Evolutionary conservation across 768 basidiomycete species (phyloP).

Genomic region (Hysterangium stoloniferum): DNA sequence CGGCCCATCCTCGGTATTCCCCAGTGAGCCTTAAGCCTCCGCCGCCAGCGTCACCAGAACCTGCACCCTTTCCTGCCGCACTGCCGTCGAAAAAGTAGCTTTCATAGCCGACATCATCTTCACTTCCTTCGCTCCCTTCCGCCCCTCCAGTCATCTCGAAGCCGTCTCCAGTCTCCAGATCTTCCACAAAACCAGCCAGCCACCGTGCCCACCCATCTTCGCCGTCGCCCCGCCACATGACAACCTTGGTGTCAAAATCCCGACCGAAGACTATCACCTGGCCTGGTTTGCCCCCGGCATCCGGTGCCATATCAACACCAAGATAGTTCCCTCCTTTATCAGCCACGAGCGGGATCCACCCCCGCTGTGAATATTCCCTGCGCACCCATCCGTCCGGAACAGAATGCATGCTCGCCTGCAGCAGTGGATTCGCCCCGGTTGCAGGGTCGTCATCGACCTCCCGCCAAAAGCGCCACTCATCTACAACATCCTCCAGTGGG

Average conservation of each 20-base stretch:
- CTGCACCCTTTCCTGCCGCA: conserved; percentile 71
- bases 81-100: conserved; percentile 80
- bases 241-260: conserved; percentile 97
- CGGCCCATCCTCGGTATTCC: conserved; percentile 88
- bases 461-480: conserved; percentile 97
- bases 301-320: conserved; percentile 91
- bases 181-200: conserved; percentile 86
- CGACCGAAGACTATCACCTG: conserved; percentile 99
- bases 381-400: conserved; percentile 88
- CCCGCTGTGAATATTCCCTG: conserved; percentile 83
- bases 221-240: conserved; percentile 89
- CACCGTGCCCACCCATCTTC: conserved; percentile 91
- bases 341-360: conserved; percentile 93
- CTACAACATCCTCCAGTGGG: conserved; percentile 85
- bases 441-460: conserved; percentile 84
- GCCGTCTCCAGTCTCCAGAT: conserved; percentile 84
- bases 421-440: conserved; percentile 69
- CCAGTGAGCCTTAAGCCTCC: conserved; percentile 71
- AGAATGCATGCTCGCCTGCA: conserved; percentile 76
- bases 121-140: conserved; percentile 62
- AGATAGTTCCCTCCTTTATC: conserved; percentile 96
- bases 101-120: conserved; percentile 81
- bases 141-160: conserved; percentile 61
- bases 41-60: conserved; percentile 67
- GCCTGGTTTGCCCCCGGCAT: conserved; percentile 61